phyloP scores from a whole-genome alignment of 495 filamentous ascomycete species.

The Hypoxylon subgilvum region DNA sequence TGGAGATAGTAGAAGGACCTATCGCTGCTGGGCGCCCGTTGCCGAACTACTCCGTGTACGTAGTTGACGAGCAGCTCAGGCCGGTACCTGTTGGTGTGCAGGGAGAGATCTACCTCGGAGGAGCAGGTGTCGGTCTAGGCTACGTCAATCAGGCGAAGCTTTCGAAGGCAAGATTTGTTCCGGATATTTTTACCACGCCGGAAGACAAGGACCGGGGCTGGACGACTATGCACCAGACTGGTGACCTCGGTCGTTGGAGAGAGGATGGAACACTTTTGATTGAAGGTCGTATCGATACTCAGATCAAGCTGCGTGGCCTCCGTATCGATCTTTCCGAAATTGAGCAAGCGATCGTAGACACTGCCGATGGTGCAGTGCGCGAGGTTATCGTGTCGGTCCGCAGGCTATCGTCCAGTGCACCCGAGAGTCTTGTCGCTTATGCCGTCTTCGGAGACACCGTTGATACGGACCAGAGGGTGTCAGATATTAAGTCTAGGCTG shows the following conservation, averaged over 20 bases:
- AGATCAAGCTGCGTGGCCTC: constrained; percentile 60
- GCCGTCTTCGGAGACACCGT: constrained; percentile 39
- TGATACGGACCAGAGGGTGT: no score
- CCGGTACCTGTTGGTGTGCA: constrained; percentile 46
- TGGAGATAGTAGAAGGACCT: not conserved
- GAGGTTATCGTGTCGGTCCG: constrained; percentile 47
- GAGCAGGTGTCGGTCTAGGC: constrained; percentile 42
- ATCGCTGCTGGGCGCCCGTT: constrained; percentile 17
- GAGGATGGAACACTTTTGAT: constrained; percentile 49
- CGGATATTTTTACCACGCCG: constrained; percentile 36
- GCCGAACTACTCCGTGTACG: constrained; percentile 48
- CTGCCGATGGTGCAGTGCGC: constrained; percentile 32
- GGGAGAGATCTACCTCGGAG: constrained; percentile 50
- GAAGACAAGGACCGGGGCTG: constrained; percentile 38
- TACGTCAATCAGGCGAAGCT: constrained; percentile 41
- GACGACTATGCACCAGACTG: constrained; percentile 49
- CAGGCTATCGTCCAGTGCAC: not conserved
- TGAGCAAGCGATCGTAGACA: constrained; percentile 44
- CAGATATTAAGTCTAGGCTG: no score
- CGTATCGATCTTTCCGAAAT: constrained; percentile 61
- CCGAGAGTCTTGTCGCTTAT: constrained; percentile 46
- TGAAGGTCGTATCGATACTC: constrained; percentile 53
- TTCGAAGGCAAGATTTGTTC: constrained; percentile 43
- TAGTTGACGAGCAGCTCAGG: constrained; percentile 51
- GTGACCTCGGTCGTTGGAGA: constrained; percentile 46